Evolutionary conservation across 2,329 filamentous ascomycete genomes (phyloP), one percentile per base, ranked within the genome.

Genomic region (Colletotrichum sp.): DNA sequence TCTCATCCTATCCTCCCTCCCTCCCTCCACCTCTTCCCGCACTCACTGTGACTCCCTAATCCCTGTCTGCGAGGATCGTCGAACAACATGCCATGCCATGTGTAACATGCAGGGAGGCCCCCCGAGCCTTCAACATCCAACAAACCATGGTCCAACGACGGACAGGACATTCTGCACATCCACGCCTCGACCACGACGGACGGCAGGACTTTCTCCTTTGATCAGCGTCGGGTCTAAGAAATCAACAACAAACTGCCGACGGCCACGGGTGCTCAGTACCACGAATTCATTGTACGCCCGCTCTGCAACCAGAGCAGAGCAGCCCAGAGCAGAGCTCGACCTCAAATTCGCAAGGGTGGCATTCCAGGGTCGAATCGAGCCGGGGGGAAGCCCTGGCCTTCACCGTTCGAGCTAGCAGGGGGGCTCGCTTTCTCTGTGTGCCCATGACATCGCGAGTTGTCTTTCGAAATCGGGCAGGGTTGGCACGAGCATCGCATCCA

Each of bases 401-500:
- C 69, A 76, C 73, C 73, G 44, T 72, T 64, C 63, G 30, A 28
- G 36, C 73, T 68, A 76, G 57, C 73, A 76, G 72, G 73, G 69
- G 60, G 8, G 39, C 8, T 10, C 16, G 21, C n/a, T 36, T 13
- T 55, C 57, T 39, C 55, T 39, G 36, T 59, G 39, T 28, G 49
- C 34, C 60, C 71, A 28, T 36, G 62, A 30, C 12, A 52, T 44
- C 32, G 55, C 67, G 55, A 69, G 65, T 24, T 32, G 66, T 69
- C n/a, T 26, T 34, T 44, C 62, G 44, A 63, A 32, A 55, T 62
- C 36, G 32, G 24, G 34, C 60, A 59, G 55, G 72, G 68, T 66
- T 75, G 72, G 68, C 68, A 75, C 67, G 64, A 52, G 72, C 60
- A 44, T n/a, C 34, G 34, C 34, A 39, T 39, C 34, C 34, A 16